phyloP scores from a whole-genome alignment of 768 basidiomycete genomes.

The Trametes gibbosa region DNA sequence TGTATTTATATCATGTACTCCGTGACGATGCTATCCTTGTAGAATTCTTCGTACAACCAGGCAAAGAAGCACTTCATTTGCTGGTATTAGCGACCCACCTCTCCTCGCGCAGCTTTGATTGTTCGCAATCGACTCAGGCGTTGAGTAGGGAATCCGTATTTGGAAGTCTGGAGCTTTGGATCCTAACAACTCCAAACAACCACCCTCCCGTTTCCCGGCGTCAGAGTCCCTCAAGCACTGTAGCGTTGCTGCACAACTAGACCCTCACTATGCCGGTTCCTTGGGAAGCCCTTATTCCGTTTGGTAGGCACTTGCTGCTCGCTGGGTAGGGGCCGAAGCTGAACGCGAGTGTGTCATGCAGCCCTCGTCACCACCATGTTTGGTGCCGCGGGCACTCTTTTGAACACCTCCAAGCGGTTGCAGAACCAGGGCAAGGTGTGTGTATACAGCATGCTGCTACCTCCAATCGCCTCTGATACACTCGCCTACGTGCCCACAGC shows the following conservation, averaged over 20 bases:
- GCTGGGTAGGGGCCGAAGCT: neutral
- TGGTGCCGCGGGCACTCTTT: constrained; percentile 83
- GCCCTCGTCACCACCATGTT: constrained; percentile 87
- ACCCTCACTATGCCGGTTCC: constrained; percentile 80
- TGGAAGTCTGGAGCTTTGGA: constrained; percentile 12
- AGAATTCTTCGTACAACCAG: too few relatives aligned
- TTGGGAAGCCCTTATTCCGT: constrained; percentile 96
- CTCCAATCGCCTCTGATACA: neutral
- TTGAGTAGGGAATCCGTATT: neutral
- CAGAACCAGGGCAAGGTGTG: constrained; percentile 91
- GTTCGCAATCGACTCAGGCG: neutral
- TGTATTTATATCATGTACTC: too few relatives aligned
- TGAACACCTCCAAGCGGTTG: constrained; percentile 71
- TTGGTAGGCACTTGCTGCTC: constrained; percentile 49
- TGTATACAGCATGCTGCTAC: neutral
- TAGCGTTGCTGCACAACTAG: neutral
- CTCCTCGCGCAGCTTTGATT: too few relatives aligned
- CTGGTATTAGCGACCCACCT: too few relatives aligned
- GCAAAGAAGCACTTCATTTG: too few relatives aligned
- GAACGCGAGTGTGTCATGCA: constrained; percentile 28
- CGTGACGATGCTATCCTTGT: too few relatives aligned
- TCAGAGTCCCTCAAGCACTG: constrained; percentile 8
- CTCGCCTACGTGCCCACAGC: constrained; percentile 10
- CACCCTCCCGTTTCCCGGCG: neutral
- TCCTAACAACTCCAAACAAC: constrained; percentile 13